phyloP scores from a whole-genome alignment of 2,329 filamentous ascomycete genomes.

The Sporothrix euskadiensis region DNA sequence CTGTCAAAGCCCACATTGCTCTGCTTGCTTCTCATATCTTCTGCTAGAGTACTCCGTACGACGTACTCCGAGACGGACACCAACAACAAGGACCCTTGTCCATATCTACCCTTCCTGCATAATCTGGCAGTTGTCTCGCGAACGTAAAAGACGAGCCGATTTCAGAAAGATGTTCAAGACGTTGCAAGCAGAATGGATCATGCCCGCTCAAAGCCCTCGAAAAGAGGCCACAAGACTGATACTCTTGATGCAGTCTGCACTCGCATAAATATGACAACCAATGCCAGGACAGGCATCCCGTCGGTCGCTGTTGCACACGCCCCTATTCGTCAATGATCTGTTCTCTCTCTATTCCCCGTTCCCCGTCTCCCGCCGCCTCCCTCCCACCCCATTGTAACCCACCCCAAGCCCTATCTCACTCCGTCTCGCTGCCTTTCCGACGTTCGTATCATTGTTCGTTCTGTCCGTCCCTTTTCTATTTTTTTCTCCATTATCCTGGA shows the following conservation, averaged over 20 bases:
- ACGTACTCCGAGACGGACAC: not conserved
- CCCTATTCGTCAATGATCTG: not conserved
- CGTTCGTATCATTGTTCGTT: not conserved
- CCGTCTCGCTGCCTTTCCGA: conserved; percentile 10
- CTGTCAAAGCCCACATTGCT: not conserved
- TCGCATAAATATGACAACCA: not conserved
- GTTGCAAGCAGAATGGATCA: not conserved
- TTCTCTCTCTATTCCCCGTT: not conserved
- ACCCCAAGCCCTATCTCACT: not conserved
- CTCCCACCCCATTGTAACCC: conserved; percentile 2
- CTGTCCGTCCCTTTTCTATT: not conserved
- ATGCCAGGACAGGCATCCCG: not conserved
- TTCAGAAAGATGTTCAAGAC: not conserved
- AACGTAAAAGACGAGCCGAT: not conserved
- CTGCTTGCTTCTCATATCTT: not conserved
- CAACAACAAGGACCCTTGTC: not conserved
- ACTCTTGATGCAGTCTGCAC: not conserved
- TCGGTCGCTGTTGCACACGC: not conserved
- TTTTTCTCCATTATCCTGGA: not conserved
- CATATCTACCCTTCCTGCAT: not conserved
- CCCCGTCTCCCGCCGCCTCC: not conserved
- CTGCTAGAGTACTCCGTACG: too few relatives aligned
- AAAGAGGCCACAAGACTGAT: not conserved
- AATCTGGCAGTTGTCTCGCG: not conserved
- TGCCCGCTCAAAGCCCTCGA: not conserved